Conservation (phyloP, 768 basidiomycete species). For the Gyrodon lividus region DNA sequence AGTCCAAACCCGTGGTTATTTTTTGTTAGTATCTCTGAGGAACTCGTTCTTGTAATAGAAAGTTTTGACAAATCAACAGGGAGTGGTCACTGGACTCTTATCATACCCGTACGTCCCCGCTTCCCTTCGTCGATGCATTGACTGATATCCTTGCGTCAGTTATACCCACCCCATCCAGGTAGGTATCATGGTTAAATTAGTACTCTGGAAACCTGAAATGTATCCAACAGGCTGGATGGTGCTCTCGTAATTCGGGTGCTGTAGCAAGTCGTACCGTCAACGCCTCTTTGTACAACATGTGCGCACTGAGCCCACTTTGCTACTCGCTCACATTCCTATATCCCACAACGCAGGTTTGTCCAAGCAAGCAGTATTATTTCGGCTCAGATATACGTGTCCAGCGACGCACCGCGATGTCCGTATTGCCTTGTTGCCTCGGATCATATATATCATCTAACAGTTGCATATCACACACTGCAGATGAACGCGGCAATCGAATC, state of each 20-base stretch:
- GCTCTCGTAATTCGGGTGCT: slow-evolving; percentile 57
- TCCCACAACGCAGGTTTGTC: slow-evolving; percentile 32
- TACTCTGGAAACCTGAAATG: background rate
- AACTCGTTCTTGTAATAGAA: background rate
- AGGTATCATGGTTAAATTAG: background rate
- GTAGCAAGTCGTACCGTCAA: slow-evolving; percentile 61
- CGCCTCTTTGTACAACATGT: slow-evolving; percentile 61
- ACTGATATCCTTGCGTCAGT: slow-evolving; percentile 17
- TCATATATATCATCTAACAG: background rate
- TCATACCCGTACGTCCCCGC: slow-evolving; percentile 40
- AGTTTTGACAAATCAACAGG: slow-evolving; percentile 26
- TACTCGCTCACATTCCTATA: background rate
- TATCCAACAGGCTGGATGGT: slow-evolving; percentile 46
- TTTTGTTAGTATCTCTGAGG: slow-evolving; percentile 38
- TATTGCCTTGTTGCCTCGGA: background rate
- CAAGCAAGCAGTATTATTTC: slow-evolving; percentile 46
- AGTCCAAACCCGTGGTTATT: slow-evolving; percentile 52
- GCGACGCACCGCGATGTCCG: slow-evolving; percentile 57
- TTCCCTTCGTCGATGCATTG: background rate
- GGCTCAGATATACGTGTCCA: slow-evolving; percentile 55
- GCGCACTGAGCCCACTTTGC: background rate
- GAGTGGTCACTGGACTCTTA: slow-evolving; percentile 42
- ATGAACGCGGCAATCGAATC: slow-evolving; percentile 55
- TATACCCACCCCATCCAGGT: slow-evolving; percentile 52
- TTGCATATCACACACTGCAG: slow-evolving; percentile 22